Evolutionary conservation across 176 grass and related monocot genomes (phyloP).

Genomic region (Aegilops speltoides): DNA sequence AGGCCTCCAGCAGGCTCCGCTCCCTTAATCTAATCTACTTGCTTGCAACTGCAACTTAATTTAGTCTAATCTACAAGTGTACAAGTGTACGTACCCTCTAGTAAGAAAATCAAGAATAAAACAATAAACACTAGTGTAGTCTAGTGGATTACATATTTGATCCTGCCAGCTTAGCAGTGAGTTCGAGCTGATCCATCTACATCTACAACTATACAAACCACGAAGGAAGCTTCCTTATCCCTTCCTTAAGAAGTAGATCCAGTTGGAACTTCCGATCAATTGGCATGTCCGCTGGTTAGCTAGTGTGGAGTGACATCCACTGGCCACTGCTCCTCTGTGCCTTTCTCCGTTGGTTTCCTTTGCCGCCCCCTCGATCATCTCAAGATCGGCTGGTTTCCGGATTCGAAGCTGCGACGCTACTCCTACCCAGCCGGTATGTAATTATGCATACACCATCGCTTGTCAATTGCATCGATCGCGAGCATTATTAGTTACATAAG

Average conservation of each 20-base stretch:
- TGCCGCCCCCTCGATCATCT: neutral
- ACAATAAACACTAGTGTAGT: neutral
- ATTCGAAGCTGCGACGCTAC: neutral
- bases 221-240: neutral
- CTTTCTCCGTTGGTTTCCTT: too few relatives aligned
- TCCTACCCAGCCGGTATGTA: neutral
- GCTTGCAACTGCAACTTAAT: neutral
- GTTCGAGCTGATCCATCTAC: too few relatives aligned
- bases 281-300: neutral
- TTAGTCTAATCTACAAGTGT: neutral
- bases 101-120: accelerated
- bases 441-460: neutral
- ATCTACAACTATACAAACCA: neutral
- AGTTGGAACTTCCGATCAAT: neutral
- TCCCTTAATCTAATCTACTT: neutral
- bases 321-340: neutral
- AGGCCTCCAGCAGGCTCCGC: too few relatives aligned
- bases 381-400: neutral
- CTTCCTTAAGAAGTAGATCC: neutral
- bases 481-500: neutral
- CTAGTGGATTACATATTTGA: too few relatives aligned
- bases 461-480: accelerated
- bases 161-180: neutral
- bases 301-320: accelerated
- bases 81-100: neutral